phyloP scores from a whole-genome alignment of 78 protist genomes.

The Cavenderia fasciculata region DNA sequence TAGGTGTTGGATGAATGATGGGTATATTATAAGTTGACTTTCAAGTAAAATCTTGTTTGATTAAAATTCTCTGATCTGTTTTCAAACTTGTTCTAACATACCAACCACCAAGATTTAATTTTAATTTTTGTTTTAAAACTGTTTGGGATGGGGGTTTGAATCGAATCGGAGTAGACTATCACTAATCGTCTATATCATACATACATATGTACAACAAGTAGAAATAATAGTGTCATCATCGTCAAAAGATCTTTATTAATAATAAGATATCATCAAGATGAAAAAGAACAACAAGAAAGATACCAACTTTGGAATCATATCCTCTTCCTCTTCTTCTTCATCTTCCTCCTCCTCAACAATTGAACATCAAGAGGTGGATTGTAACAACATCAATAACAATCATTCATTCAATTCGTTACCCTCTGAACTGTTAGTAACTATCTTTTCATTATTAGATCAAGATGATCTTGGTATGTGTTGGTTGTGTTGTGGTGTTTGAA shows the following conservation, averaged over 20 bases:
- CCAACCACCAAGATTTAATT: too few relatives aligned
- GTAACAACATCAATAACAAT: neutral
- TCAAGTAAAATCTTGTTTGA: too few relatives aligned
- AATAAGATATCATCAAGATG: neutral
- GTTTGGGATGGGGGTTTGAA: too few relatives aligned
- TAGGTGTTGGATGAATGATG: too few relatives aligned
- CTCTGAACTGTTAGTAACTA: constrained; percentile 1
- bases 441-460: constrained; percentile 12
- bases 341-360: neutral
- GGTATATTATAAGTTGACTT: too few relatives aligned
- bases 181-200: too few relatives aligned
- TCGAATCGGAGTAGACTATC: too few relatives aligned
- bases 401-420: constrained; percentile 7
- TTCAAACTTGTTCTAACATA: too few relatives aligned
- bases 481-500: too few relatives aligned
- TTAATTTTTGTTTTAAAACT: too few relatives aligned
- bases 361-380: neutral
- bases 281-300: neutral
- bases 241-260: neutral
- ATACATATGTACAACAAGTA: too few relatives aligned
- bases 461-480: neutral
- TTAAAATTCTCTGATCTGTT: too few relatives aligned
- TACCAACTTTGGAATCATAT: neutral
- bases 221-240: neutral
- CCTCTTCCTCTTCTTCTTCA: neutral